Percentiles rank a stretch among this genome's conserved stretches.
These are phyloP conservation scores for Nicotiana undulata DNA, from an alignment of 257 asterid genomes.

Conservation along the genomic window DNA sequence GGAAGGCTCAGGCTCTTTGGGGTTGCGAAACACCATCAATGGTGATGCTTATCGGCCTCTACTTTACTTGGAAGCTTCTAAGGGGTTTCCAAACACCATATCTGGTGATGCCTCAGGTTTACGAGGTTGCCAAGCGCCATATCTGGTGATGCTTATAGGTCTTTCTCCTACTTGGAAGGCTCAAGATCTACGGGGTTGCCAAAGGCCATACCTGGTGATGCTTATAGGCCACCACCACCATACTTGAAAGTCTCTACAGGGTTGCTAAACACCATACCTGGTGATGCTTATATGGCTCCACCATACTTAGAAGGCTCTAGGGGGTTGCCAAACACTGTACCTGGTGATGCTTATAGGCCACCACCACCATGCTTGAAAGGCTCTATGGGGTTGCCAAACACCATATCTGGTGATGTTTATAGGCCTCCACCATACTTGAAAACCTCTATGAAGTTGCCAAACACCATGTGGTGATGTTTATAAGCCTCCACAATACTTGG, in stretches of 20 bases:
- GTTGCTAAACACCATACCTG: conserved; percentile 11
- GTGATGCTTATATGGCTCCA: not conserved
- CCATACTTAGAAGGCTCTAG: not conserved
- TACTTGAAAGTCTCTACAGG: not conserved
- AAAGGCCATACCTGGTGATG: not conserved
- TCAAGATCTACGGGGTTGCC: not conserved
- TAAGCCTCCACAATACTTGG: too few relatives aligned
- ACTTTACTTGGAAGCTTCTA: conserved; percentile 33
- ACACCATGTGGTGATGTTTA: too few relatives aligned
- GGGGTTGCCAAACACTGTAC: not conserved
- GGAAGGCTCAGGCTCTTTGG: not conserved
- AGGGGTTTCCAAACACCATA: conserved; percentile 35
- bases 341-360: conserved; percentile 21
- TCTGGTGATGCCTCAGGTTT: conserved; percentile 11
- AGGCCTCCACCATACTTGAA: not conserved
- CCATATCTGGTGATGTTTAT: not conserved
- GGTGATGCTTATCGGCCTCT: conserved; percentile 26
- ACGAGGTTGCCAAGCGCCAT: not conserved
- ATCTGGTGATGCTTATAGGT: conserved; percentile 10
- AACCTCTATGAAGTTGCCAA: too few relatives aligned
- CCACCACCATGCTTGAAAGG: conserved; percentile 7
- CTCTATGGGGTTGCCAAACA: too few relatives aligned
- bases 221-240: conserved; percentile 16
- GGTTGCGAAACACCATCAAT: not conserved
- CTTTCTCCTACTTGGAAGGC: not conserved